Conservation (phyloP, 805 yeast genomes). For the Yamadazyma takamatsuzukensis region DNA sequence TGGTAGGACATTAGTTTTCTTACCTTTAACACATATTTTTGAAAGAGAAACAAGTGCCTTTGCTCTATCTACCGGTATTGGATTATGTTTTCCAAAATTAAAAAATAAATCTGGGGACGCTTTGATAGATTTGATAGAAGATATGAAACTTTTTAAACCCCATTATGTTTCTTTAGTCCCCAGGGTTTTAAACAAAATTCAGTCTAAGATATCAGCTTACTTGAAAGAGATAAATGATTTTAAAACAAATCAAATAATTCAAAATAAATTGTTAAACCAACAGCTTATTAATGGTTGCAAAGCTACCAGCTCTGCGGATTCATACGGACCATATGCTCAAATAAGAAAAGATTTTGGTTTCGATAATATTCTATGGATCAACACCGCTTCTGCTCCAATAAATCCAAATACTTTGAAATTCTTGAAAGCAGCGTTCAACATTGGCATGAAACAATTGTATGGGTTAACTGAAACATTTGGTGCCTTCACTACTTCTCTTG, state of each 20-base stretch:
- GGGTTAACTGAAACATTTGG: slow-evolving; percentile 69
- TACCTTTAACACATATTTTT: slow-evolving; percentile 58
- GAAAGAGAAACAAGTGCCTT: slow-evolving; percentile 46
- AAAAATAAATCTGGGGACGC: slow-evolving; percentile 23
- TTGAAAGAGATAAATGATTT: slow-evolving; percentile 2
- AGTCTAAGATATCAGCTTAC: slow-evolving; percentile 48
- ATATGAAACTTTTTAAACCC: slow-evolving; percentile 52
- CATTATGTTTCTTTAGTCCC: slow-evolving; percentile 55
- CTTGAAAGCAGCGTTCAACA: slow-evolving; percentile 55
- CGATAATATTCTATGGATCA: slow-evolving; percentile 19
- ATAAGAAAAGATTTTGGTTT: slow-evolving; percentile 22
- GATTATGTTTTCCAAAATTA: slow-evolving; percentile 46
- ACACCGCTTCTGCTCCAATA: slow-evolving; percentile 64
- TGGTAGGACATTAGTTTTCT: slow-evolving; percentile 32
- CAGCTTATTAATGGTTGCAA: slow-evolving; percentile 47
- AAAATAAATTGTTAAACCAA: slow-evolving; percentile 26
- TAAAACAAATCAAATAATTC: slow-evolving; percentile 26
- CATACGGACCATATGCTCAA: slow-evolving; percentile 21
- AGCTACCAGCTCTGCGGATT: slow-evolving; percentile 25
- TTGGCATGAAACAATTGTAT: slow-evolving; percentile 62
- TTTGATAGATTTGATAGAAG: slow-evolving; percentile 48
- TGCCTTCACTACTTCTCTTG: slow-evolving; percentile 40
- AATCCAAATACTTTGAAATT: slow-evolving; percentile 56
- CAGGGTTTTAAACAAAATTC: slow-evolving; percentile 58
- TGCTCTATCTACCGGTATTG: slow-evolving; percentile 44